Conservation (phyloP, 2,329 filamentous ascomycete genomes). For the Penicillium capsulatum region DNA sequence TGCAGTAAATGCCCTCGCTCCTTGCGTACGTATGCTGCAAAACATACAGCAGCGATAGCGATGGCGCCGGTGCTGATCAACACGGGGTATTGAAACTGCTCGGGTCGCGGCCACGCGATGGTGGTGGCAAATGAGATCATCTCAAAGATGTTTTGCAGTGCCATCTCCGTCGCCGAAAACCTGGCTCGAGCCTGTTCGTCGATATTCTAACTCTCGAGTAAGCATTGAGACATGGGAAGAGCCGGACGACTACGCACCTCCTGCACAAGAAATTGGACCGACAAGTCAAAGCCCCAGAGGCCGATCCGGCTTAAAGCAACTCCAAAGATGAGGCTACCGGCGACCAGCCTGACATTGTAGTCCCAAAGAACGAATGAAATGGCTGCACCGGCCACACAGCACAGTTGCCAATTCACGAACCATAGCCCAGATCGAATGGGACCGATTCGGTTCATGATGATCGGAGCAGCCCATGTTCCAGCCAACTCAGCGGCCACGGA, state of each 20-base stretch:
- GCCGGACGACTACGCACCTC: conserved; percentile 43
- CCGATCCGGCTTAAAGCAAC: conserved; percentile 57
- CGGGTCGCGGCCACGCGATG: conserved; percentile 59
- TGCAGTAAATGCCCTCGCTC: conserved; percentile 61
- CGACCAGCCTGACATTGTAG: conserved; percentile 35
- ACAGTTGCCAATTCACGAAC: conserved; percentile 65
- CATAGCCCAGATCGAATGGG: conserved; percentile 64
- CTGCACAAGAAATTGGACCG: conserved; percentile 58
- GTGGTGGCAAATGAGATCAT: conserved; percentile 63
- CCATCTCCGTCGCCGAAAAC: conserved; percentile 65
- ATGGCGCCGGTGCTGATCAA: conserved; percentile 51
- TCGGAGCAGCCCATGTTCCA: conserved; percentile 51
- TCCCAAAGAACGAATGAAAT: conserved; percentile 40
- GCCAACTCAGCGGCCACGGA: conserved; percentile 52
- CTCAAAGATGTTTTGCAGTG: conserved; percentile 67
- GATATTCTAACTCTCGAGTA: conserved; percentile 45
- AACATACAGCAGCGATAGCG: conserved; percentile 35
- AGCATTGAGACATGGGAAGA: not conserved
- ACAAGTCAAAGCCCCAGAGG: conserved; percentile 60
- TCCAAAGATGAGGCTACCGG: conserved; percentile 48
- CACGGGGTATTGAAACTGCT: conserved; percentile 62
- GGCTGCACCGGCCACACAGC: conserved; percentile 49
- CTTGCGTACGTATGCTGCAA: conserved; percentile 54
- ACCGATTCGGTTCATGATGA: conserved; percentile 51
- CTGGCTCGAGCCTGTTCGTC: conserved; percentile 56